Evolutionary conservation across 2,329 filamentous ascomycete species (phyloP).

Genomic region (Cryphonectria naterciae): DNA sequence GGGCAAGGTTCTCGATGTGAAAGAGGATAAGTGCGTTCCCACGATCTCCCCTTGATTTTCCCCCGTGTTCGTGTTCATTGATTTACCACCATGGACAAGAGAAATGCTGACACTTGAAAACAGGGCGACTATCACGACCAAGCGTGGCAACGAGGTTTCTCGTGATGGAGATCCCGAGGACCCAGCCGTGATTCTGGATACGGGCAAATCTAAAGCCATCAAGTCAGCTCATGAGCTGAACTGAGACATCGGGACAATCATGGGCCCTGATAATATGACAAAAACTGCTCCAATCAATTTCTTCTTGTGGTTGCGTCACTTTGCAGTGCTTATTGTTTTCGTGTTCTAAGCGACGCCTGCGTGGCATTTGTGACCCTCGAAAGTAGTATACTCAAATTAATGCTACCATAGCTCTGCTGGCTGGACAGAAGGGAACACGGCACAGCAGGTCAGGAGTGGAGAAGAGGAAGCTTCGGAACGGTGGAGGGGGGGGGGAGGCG

Average conservation of each 20-base stretch:
- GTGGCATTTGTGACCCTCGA: background rate
- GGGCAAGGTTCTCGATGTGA: constrained; percentile 50
- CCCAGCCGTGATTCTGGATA: constrained; percentile 48
- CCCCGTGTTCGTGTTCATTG: too few relatives aligned
- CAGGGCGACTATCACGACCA: constrained; percentile 46
- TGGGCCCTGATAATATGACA: background rate
- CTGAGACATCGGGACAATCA: constrained; percentile 17
- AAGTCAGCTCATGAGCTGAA: constrained; percentile 47
- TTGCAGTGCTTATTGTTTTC: too few relatives aligned
- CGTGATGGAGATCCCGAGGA: constrained; percentile 46
- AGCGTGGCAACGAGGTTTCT: constrained; percentile 46
- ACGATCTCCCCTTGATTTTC: background rate
- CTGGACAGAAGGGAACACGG: too few relatives aligned
- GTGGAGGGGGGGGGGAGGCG: too few relatives aligned
- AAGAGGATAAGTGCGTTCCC: constrained; percentile 42
- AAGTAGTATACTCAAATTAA: background rate
- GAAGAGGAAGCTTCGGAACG: too few relatives aligned
- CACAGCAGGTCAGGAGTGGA: too few relatives aligned
- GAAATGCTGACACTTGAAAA: background rate
- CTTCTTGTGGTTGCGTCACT: too few relatives aligned
- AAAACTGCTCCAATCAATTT: background rate
- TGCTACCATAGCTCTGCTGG: too few relatives aligned
- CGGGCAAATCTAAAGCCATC: constrained; percentile 48
- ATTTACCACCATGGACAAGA: background rate
- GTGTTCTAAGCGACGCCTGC: background rate